Percentiles rank a stretch among this genome's conserved stretches.
Evolutionary conservation across 768 basidiomycete species (phyloP).

Genomic region (Cystofilobasidium bisporidii): DNA sequence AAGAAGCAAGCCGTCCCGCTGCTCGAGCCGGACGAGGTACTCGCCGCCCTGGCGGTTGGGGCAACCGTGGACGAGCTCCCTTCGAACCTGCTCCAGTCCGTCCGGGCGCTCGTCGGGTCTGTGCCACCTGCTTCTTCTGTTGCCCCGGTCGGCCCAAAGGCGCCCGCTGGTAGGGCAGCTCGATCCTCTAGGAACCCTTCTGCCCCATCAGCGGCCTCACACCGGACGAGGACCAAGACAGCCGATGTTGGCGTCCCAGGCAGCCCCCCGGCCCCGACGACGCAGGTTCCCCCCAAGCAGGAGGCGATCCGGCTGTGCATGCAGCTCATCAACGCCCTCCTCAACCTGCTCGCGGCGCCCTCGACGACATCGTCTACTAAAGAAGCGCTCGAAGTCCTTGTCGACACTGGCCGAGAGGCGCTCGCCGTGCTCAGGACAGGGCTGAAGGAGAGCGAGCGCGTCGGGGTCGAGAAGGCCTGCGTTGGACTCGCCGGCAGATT

Average conservation of each 20-base stretch:
- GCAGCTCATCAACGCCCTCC: conserved; percentile 5
- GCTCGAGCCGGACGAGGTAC: background rate
- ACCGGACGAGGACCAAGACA: background rate
- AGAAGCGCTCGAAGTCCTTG: background rate
- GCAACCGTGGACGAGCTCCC: background rate
- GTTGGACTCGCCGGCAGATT: background rate
- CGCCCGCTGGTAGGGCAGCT: background rate
- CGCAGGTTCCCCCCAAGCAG: background rate
- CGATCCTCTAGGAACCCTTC: background rate
- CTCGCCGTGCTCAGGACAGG: background rate
- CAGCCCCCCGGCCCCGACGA: background rate
- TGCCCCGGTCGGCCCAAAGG: background rate
- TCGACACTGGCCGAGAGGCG: background rate
- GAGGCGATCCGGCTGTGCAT: background rate
- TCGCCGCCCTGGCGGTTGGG: background rate
- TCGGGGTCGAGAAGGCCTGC: conserved; percentile 3
- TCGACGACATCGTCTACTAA: background rate
- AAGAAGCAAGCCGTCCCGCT: background rate
- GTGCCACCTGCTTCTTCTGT: background rate
- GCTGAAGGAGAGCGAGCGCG: background rate
- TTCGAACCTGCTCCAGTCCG: background rate
- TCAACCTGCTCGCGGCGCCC: background rate
- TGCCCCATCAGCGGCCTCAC: background rate
- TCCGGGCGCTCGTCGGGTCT: background rate
- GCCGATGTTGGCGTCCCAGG: background rate